Evolutionary conservation across 768 basidiomycete species (phyloP).

Genomic region (Serendipita sp.): DNA sequence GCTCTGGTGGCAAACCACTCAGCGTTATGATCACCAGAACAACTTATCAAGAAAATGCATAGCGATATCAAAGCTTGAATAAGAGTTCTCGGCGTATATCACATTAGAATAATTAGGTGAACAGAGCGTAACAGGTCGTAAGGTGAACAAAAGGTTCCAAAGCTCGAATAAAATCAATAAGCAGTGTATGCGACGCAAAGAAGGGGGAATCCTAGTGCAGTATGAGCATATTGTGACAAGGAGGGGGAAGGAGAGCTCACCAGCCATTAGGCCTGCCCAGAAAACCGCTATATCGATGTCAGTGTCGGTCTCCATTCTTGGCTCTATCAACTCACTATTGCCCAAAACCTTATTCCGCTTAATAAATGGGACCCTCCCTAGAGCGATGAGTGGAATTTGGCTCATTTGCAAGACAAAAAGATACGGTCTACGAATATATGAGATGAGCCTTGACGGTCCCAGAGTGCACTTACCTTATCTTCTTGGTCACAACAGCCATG

Average conservation of each 20-base stretch:
- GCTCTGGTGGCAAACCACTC: too few species aligned
- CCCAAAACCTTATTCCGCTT: constrained; percentile 63
- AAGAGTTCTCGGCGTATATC: too few species aligned
- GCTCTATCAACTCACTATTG: constrained; percentile 15
- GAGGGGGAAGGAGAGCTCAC: not conserved
- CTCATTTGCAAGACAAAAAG: constrained; percentile 70
- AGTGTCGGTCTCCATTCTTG: not conserved
- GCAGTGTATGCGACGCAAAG: constrained; percentile 65
- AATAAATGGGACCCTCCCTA: constrained; percentile 62
- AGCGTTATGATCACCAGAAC: too few species aligned
- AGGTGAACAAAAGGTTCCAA: too few species aligned
- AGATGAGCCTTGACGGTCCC: not conserved
- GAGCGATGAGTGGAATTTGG: constrained; percentile 80
- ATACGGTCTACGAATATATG: constrained; percentile 48
- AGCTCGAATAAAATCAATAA: constrained; percentile 30
- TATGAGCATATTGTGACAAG: not conserved
- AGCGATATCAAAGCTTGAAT: too few species aligned
- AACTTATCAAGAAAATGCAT: too few species aligned
- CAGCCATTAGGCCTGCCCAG: constrained; percentile 63
- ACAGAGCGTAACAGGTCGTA: too few species aligned
- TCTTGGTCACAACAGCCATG: constrained; percentile 89
- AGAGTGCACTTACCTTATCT: constrained; percentile 70
- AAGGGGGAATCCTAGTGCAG: constrained; percentile 72
- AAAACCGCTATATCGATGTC: constrained; percentile 40
- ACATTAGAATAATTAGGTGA: too few species aligned